These are phyloP conservation scores for Geosiphon pyriformis DNA, from an alignment of 192 early-diverging fungal genomes.

Conservation along the genomic window DNA sequence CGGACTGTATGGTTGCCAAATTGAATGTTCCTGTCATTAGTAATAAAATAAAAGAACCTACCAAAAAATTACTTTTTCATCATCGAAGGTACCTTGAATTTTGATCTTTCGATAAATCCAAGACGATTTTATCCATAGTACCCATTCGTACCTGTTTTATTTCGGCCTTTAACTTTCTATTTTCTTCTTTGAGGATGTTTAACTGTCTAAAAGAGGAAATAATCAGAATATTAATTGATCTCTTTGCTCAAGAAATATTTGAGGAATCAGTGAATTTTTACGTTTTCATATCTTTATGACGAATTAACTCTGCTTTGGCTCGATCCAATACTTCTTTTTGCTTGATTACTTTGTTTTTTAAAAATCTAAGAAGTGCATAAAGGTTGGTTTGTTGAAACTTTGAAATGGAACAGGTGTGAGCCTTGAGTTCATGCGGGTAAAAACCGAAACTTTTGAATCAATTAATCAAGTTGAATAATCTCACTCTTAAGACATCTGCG, in stretches of 20 bases:
- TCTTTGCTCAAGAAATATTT: no score
- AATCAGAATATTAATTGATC: not conserved
- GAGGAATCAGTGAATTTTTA: no score
- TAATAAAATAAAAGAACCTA: not conserved
- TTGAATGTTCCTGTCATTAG: no score
- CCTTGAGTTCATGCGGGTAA: not conserved
- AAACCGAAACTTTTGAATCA: not conserved
- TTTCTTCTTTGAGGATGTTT: constrained; percentile 10
- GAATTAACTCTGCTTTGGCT: constrained; percentile 22
- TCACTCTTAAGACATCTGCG: constrained; percentile 5
- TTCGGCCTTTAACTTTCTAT: constrained; percentile 8
- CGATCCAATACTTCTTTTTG: constrained; percentile 25
- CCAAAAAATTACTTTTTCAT: not conserved
- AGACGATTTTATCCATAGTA: not conserved
- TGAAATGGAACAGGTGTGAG: not conserved
- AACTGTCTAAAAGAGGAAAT: constrained; percentile 2
- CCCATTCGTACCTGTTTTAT: not conserved
- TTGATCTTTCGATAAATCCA: not conserved
- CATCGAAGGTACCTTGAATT: not conserved
- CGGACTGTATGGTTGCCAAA: not conserved
- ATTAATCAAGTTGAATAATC: not conserved
- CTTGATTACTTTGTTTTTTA: constrained; percentile 14
- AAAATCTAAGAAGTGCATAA: constrained; percentile 9
- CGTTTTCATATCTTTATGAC: constrained; percentile 25
- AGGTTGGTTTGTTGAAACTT: constrained; percentile 27